phyloP scores from a whole-genome alignment of 805 yeast species.

The Candida gorgasii region DNA sequence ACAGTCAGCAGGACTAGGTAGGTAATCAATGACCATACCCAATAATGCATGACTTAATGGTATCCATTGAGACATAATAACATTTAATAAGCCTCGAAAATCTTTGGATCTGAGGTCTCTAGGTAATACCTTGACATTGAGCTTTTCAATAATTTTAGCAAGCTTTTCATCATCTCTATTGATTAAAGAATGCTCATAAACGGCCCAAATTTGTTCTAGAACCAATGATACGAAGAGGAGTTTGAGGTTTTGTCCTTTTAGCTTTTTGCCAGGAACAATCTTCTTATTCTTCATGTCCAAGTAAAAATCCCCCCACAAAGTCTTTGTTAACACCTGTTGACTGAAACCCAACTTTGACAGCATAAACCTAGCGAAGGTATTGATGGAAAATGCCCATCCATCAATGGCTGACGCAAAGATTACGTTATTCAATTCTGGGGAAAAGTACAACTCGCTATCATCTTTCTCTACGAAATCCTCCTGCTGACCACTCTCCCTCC shows the following conservation, averaged over 20 bases:
- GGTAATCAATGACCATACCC: constrained; percentile 76
- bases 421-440: constrained; percentile 86
- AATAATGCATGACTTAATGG: constrained; percentile 87
- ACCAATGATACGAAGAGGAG: constrained; percentile 87
- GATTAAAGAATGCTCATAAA: constrained; percentile 69
- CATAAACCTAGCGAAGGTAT: constrained; percentile 85
- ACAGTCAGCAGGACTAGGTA: constrained; percentile 81
- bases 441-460: constrained; percentile 81
- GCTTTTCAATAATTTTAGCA: constrained; percentile 70
- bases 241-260: constrained; percentile 62
- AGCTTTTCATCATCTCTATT: constrained; percentile 70
- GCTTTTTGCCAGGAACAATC: constrained; percentile 64
- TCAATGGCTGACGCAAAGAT: constrained; percentile 89
- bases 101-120: constrained; percentile 83
- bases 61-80: constrained; percentile 88
- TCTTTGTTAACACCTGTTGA: constrained; percentile 72
- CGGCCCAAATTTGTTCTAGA: constrained; percentile 88
- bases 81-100: constrained; percentile 56
- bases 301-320: constrained; percentile 95
- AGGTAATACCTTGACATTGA: constrained; percentile 67
- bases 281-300: constrained; percentile 88
- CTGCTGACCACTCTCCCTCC: constrained; percentile 65
- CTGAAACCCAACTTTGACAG: constrained; percentile 84
- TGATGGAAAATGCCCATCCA: constrained; percentile 96
- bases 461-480: constrained; percentile 69